Evolutionary conservation across 768 basidiomycete genomes (phyloP).

Genomic region (Russula virescens): DNA sequence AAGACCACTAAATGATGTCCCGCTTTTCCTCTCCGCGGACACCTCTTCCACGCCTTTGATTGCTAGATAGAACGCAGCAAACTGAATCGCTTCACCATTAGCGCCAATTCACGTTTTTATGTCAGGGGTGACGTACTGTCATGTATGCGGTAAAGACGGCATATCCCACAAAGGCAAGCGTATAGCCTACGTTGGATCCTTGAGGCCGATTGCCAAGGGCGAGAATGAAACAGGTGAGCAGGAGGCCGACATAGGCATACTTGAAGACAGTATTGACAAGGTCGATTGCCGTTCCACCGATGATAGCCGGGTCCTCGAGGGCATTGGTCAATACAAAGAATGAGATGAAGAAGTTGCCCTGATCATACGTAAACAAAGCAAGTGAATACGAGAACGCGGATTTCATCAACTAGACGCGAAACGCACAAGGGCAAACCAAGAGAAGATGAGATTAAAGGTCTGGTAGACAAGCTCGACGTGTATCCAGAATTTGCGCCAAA

Average conservation of each 20-base stretch:
- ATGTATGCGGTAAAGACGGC: constrained; percentile 93
- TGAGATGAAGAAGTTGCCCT: constrained; percentile 89
- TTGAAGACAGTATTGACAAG: constrained; percentile 72
- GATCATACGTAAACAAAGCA: neutral
- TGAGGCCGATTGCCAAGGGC: constrained; percentile 89
- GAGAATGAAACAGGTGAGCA: constrained; percentile 84
- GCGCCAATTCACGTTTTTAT: neutral
- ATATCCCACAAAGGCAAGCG: constrained; percentile 80
- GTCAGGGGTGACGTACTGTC: constrained; percentile 53
- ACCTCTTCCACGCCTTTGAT: constrained; percentile 72
- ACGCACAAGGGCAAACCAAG: constrained; percentile 80
- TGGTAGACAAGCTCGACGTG: constrained; percentile 94
- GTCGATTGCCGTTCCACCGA: constrained; percentile 53
- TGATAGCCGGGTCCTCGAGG: constrained; percentile 58
- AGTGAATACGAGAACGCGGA: neutral
- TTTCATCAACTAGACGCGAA: neutral
- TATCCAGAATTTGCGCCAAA: constrained; percentile 87
- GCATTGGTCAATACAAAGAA: constrained; percentile 74
- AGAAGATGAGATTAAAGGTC: constrained; percentile 83
- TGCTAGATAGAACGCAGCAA: constrained; percentile 75
- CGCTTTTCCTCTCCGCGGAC: constrained; percentile 38
- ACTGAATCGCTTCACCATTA: constrained; percentile 35
- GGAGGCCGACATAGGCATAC: constrained; percentile 82
- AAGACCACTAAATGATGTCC: constrained; percentile 50
- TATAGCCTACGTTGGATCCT: constrained; percentile 85